phyloP scores from a whole-genome alignment of 2,329 filamentous ascomycete genomes.

The Dactylellina cionopaga region DNA sequence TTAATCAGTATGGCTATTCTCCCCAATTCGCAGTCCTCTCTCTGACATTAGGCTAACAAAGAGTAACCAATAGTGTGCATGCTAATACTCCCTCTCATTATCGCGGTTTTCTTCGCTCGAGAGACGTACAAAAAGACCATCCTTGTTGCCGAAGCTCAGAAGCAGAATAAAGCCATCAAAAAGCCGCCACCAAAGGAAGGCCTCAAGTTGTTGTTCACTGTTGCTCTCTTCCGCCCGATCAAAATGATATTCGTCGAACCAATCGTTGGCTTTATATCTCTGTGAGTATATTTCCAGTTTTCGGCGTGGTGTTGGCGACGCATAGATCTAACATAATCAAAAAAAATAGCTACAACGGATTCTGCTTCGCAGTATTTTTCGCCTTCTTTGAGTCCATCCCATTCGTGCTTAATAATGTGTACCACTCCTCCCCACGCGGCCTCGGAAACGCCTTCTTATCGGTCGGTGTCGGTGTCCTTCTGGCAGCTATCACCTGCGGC shows the following conservation, averaged over 20 bases:
- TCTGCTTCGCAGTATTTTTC: slow-evolving; percentile 75
- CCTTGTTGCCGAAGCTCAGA: slow-evolving; percentile 61
- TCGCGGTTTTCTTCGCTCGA: slow-evolving; percentile 57
- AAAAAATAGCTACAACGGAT: slow-evolving; percentile 70
- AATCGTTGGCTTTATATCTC: slow-evolving; percentile 71
- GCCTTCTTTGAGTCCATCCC: slow-evolving; percentile 70
- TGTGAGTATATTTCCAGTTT: slow-evolving; percentile 9
- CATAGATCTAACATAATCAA: too few relatives aligned
- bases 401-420: slow-evolving; percentile 52
- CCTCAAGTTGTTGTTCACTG: slow-evolving; percentile 69
- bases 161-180: slow-evolving; percentile 11
- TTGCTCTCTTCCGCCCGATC: slow-evolving; percentile 75
- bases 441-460: slow-evolving; percentile 55
- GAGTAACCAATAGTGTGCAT: slow-evolving; percentile 31
- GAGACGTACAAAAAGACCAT: slow-evolving; percentile 72
- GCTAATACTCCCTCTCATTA: slow-evolving; percentile 21
- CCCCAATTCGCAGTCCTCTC: background rate
- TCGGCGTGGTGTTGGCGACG: background rate
- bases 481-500: slow-evolving; percentile 52
- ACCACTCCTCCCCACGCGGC: slow-evolving; percentile 47
- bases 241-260: slow-evolving; percentile 78
- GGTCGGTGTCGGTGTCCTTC: slow-evolving; percentile 54
- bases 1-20: slow-evolving; percentile 24
- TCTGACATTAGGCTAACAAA: background rate
- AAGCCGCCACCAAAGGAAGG: slow-evolving; percentile 61